These are phyloP conservation scores for Citrullus mucosospermus DNA, from an alignment of 306 rosid genomes.

Conservation along the genomic window DNA sequence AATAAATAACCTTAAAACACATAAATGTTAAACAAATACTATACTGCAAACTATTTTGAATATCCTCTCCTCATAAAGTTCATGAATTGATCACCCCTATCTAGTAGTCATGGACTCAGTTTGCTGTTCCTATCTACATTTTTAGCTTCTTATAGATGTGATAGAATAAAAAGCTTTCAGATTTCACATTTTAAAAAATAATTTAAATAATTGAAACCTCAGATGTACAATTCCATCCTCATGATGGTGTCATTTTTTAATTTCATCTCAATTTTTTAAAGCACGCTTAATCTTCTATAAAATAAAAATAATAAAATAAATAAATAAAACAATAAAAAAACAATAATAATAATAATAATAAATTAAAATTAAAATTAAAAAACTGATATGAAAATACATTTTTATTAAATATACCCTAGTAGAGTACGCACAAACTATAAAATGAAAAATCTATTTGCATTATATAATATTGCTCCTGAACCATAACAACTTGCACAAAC, in stretches of 20 bases:
- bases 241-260: background rate
- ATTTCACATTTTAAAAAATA: background rate
- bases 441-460: background rate
- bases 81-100: background rate
- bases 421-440: background rate
- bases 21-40: background rate
- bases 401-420: background rate
- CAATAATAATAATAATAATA: too few species aligned
- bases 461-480: background rate
- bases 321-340: too few species aligned
- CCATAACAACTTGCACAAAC: background rate
- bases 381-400: background rate
- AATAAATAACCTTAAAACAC: background rate
- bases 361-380: too few species aligned
- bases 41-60: background rate
- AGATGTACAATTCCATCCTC: background rate
- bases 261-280: background rate
- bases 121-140: background rate
- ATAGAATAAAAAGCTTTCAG: background rate
- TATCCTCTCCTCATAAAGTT: background rate
- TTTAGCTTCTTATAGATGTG: background rate
- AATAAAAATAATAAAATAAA: too few species aligned
- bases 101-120: background rate
- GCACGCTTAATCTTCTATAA: background rate
- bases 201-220: background rate